phyloP scores from a whole-genome alignment of 2,329 filamentous ascomycete species.

The Colletotrichum australisinense region DNA sequence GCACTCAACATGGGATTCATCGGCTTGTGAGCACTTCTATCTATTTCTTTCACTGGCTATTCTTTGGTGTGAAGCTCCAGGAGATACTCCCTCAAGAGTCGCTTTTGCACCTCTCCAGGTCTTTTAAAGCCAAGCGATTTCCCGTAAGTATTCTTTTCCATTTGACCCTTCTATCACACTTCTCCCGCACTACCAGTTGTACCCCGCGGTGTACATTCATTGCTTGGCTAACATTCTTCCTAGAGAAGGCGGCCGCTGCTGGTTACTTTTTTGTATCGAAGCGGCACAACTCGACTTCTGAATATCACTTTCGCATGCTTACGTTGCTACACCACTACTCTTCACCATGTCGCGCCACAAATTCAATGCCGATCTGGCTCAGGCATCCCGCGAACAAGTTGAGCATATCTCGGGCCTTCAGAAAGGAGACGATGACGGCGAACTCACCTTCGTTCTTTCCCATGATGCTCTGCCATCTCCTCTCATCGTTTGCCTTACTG shows the following conservation, averaged over 20 bases:
- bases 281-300: background rate
- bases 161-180: background rate
- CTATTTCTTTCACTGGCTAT: too few relatives aligned
- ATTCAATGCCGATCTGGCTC: constrained; percentile 69
- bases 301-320: background rate
- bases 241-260: background rate
- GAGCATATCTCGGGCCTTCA: constrained; percentile 64
- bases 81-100: too few relatives aligned
- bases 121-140: background rate
- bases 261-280: background rate
- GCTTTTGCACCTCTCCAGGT: background rate
- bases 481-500: constrained; percentile 41
- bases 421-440: constrained; percentile 77
- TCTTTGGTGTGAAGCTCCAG: too few relatives aligned
- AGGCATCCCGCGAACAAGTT: constrained; percentile 54
- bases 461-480: constrained; percentile 40
- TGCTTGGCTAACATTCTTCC: background rate
- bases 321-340: background rate
- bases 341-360: constrained; percentile 72
- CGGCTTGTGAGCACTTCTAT: too few relatives aligned
- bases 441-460: constrained; percentile 71
- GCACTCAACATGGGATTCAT: too few relatives aligned
- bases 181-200: background rate
- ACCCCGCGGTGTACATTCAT: background rate
- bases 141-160: background rate